Percentiles rank a stretch among this genome's conserved stretches.
Evolutionary conservation across 345 rosid species (phyloP).

Genomic region (Theobroma cacao): DNA sequence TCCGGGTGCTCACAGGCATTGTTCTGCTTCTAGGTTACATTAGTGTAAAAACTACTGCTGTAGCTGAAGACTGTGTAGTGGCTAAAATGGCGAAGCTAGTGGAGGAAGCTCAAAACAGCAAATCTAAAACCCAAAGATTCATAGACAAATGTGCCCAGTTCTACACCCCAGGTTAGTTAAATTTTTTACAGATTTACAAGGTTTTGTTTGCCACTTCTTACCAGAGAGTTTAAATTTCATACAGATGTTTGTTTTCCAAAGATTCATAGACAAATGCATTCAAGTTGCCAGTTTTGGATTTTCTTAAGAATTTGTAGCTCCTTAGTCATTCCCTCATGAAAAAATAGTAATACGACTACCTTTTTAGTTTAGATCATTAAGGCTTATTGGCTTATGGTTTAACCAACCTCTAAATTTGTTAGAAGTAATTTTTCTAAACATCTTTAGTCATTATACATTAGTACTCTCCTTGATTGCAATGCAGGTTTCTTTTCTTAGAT

Average conservation of each 20-base stretch:
- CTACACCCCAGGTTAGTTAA: conserved; percentile 76
- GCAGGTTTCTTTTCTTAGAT: not conserved
- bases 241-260: too few relatives aligned
- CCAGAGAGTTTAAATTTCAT: not conserved
- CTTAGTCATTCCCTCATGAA: not conserved
- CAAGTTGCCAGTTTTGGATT: not conserved
- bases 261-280: too few relatives aligned
- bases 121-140: conserved; percentile 67
- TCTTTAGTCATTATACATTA: not conserved
- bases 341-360: not conserved
- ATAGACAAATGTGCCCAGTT: conserved; percentile 71
- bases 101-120: conserved; percentile 91
- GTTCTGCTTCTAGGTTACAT: conserved; percentile 52
- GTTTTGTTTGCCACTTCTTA: not conserved
- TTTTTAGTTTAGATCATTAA: too few relatives aligned
- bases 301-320: not conserved
- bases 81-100: conserved; percentile 90
- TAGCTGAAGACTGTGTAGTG: conserved; percentile 85
- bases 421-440: too few relatives aligned
- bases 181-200: not conserved
- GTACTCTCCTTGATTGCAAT: not conserved
- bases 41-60: conserved; percentile 63
- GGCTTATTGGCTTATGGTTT: too few relatives aligned
- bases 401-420: too few relatives aligned
- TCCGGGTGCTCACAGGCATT: not conserved